Base-by-base conservation (phyloP, 768 basidiomycete genomes). In the Mycena epipterygia region DNA sequence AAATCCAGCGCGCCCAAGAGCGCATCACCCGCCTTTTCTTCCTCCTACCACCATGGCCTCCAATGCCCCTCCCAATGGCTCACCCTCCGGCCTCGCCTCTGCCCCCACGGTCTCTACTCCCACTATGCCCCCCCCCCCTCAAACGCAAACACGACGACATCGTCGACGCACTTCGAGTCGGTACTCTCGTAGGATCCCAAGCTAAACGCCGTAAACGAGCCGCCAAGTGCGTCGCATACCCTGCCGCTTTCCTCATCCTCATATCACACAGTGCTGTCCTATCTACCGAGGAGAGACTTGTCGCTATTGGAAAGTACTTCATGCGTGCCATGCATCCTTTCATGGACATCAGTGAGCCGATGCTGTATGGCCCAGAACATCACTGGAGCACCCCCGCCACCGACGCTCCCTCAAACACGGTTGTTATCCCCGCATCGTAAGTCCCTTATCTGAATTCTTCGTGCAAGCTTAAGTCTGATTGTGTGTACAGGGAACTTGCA, bases 1-100 rank as follows among this genome's bases (percentile, higher is more conserved):
- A 61, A 33, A 32, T 2, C 25, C 1, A 25, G 39, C 19, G 2
- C 14, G 13, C 32, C 48, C 35, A 17, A 33, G 21, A 16, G n/a
- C n/a, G n/a, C n/a, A n/a, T n/a, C 12, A 2, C 29, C 9, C 44
- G 49, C 16, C 33, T 16, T 62, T 62, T 16, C 35, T 29, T 51
- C 48, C 23, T 35, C 13, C 60, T 46, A 49, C 48, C 46, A 62
- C 23, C 60, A 62, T 62, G 57, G 37, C 37, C 37, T 23, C 57
- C 39, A 27, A 39, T 17, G 14, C 23, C 3, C n/a, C 46, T 16
- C 32, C 60, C 7, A 8, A 9, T 16, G 9, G 9, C 16, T 16
- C 37, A 8, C 7, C 25, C 9, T 13, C 48, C 25, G 29, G 13
- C 37, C 60, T 46, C 33, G 32, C n/a, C 60, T 37, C 58, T 3